phyloP scores from a whole-genome alignment of 2,329 filamentous ascomycete species.

The Cephalotrichum gorgonifer region DNA sequence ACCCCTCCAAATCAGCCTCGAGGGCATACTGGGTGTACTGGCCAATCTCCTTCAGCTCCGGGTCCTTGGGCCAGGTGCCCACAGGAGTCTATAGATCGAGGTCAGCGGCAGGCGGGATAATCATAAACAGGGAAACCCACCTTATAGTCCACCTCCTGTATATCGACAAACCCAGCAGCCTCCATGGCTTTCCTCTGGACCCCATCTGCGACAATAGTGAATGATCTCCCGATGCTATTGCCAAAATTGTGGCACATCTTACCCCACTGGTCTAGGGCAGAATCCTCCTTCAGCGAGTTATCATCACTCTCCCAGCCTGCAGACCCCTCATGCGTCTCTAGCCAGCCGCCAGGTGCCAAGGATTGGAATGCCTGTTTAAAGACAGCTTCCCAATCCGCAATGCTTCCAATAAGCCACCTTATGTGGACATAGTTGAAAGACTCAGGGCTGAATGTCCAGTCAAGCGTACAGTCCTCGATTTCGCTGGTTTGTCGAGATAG shows the following conservation, averaged over 20 bases:
- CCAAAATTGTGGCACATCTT: constrained; percentile 16
- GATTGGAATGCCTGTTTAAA: constrained; percentile 39
- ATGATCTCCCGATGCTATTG: constrained; percentile 18
- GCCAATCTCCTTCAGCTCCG: constrained; percentile 33
- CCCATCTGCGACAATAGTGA: constrained; percentile 14
- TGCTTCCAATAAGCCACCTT: constrained; percentile 44
- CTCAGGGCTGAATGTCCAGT: constrained; percentile 33
- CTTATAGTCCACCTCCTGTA: constrained; percentile 14
- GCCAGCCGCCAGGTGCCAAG: constrained; percentile 28
- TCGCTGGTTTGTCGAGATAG: constrained; percentile 7
- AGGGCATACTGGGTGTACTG: constrained; percentile 22
- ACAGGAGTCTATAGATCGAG: constrained; percentile 22
- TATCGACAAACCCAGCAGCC: constrained; percentile 33
- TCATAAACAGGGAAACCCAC: constrained; percentile 43
- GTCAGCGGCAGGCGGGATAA: constrained; percentile 24
- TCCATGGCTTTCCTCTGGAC: constrained; percentile 13
- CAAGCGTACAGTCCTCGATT: constrained; percentile 20
- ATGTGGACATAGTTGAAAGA: constrained; percentile 51
- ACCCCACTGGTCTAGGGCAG: constrained; percentile 16
- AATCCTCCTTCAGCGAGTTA: constrained; percentile 15
- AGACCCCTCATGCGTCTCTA: constrained; percentile 21
- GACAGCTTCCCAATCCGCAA: constrained; percentile 44
- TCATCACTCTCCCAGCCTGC: constrained; percentile 25
- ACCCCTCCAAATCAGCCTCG: constrained; percentile 19
- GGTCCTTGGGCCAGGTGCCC: constrained; percentile 34